These are phyloP conservation scores for Lasiosphaeria ovina DNA, from an alignment of 495 filamentous ascomycete species.

Conservation along the genomic window DNA sequence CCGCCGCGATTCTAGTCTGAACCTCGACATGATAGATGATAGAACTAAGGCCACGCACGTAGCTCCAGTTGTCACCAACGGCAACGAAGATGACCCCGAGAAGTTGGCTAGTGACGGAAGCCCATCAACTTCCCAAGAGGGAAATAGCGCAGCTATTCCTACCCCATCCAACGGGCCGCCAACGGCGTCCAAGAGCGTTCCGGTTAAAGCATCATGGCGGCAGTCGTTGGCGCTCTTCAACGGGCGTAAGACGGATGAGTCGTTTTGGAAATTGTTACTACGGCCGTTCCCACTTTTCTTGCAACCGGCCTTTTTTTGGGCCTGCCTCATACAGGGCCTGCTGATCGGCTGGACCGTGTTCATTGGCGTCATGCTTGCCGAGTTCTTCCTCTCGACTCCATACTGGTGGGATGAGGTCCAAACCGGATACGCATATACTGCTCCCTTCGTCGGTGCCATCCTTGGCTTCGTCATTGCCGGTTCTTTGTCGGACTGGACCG, in stretches of 20 bases:
- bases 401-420: conserved; percentile 78
- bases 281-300: conserved; percentile 62
- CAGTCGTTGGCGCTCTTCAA: conserved; percentile 69
- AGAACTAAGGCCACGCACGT: conserved; percentile 10
- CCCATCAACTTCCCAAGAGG: neutral
- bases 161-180: neutral
- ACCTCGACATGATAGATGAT: conserved; percentile 51
- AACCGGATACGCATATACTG: conserved; percentile 85
- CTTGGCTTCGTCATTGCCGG: conserved; percentile 75
- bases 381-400: conserved; percentile 76
- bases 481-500: conserved; percentile 70
- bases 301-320: conserved; percentile 87
- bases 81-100: conserved; percentile 16
- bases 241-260: conserved; percentile 67
- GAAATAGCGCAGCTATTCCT: neutral
- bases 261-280: conserved; percentile 63
- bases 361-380: conserved; percentile 82
- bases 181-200: neutral
- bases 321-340: conserved; percentile 83
- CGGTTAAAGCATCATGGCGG: conserved; percentile 48
- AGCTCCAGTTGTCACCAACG: neutral
- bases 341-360: conserved; percentile 95
- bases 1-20: conserved; percentile 59
- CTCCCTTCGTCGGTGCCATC: conserved; percentile 80
- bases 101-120: conserved; percentile 13